These are phyloP conservation scores for Whalleya microplaca DNA, from an alignment of 2,329 filamentous ascomycete species.

Conservation along the genomic window DNA sequence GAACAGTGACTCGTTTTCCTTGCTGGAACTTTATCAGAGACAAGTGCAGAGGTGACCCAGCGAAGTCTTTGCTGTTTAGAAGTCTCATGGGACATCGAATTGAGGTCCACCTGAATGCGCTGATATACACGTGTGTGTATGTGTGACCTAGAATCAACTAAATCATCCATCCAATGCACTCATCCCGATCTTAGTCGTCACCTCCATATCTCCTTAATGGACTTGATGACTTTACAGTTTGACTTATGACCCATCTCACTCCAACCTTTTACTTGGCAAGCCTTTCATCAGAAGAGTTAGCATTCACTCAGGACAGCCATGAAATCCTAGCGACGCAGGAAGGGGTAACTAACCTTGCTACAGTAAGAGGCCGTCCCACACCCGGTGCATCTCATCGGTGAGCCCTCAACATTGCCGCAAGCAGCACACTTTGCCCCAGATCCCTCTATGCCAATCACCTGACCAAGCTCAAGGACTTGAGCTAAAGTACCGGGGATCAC, in stretches of 20 bases:
- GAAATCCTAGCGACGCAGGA: background rate
- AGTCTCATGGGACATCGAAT: no score
- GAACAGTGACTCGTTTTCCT: no score
- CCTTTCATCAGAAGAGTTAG: conserved; percentile 31
- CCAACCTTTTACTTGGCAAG: conserved; percentile 49
- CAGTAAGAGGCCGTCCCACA: conserved; percentile 51
- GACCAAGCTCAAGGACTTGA: conserved; percentile 30
- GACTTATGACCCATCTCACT: conserved; percentile 45
- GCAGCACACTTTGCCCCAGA: conserved; percentile 28
- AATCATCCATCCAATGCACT: background rate
- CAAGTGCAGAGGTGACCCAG: no score
- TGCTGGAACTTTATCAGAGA: no score
- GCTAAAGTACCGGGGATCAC: conserved; percentile 31
- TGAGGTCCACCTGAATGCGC: no score
- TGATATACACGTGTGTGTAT: no score
- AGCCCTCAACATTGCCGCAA: conserved; percentile 29
- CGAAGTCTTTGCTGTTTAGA: no score
- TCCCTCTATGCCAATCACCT: conserved; percentile 2
- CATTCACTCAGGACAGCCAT: background rate
- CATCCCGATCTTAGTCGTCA: conserved; percentile 4
- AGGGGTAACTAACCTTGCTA: conserved; percentile 43
- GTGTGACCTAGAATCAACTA: no score
- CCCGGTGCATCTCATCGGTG: conserved; percentile 46
- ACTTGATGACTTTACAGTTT: conserved; percentile 49
- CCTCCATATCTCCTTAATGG: conserved; percentile 43